Base-by-base conservation (phyloP, 2,329 filamentous ascomycete genomes). In the Alternaria rosae region DNA sequence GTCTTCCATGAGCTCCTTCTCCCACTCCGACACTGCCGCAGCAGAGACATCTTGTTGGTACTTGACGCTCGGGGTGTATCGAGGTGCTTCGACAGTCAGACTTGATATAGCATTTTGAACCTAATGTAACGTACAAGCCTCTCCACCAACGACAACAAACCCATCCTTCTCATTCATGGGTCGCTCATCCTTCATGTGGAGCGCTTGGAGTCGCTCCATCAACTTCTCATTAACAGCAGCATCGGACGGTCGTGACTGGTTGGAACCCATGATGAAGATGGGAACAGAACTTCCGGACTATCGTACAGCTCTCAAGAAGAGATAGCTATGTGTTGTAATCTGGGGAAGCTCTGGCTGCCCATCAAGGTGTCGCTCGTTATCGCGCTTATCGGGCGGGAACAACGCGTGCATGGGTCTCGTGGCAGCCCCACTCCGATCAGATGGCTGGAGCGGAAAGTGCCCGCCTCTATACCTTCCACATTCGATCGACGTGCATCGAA, bases 1-100 rank as follows among this genome's bases (percentile, higher is more conserved):
- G 72, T 92, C 88, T 48, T 85, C 80, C 64, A 92, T 82, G 32
- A 91, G 80, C 68, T 85, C 80, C 51, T 84, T 82, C 78, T 91
- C 87, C 88, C 89, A 91, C 50, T 84, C 76, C 60, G 83, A 78
- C 11, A 88, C 81, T 6, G 84, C 78, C 12, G 82, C 74, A 12
- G 88, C 76, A 1, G 85, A 85, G 4, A 92, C 64, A 53, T 81
- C 57, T 78, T 66, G 71, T 32, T 64, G 69, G 51, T 75, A 62
- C 59, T 74, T 68, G 54, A 70, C 67, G 66, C 61, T 57, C 12
- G 72, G 73, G 10, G 73, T 69, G 47, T 73, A 75, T 35, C 45
- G 68, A 8, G 74, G 72, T 11, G 69, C 75, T 78, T 53, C 8
- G 48, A 38, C 30, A 25, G 10, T 42, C 59, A 62, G 54, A 21